Evolutionary conservation across 768 basidiomycete species (phyloP).

Genomic region (Lactifluus subvellereus): DNA sequence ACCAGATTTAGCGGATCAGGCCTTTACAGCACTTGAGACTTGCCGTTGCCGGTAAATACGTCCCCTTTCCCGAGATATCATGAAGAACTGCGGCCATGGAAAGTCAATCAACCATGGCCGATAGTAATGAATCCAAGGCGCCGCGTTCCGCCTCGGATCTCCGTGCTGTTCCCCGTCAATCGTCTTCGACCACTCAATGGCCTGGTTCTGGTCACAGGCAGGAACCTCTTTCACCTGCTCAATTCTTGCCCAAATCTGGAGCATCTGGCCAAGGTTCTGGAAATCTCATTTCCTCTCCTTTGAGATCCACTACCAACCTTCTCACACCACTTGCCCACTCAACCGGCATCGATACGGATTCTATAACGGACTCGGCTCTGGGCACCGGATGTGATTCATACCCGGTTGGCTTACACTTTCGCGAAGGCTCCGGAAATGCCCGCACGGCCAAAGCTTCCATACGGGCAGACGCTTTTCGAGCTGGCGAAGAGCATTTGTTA

Average conservation of each 20-base stretch:
- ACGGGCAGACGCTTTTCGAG: background rate
- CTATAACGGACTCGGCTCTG: conserved; percentile 1
- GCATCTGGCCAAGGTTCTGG: background rate
- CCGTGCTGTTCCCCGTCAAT: background rate
- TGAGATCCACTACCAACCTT: background rate
- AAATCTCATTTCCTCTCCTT: background rate
- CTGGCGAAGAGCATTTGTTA: conserved; percentile 12
- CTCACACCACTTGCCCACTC: conserved; percentile 1
- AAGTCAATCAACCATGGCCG: background rate
- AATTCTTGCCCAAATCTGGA: background rate
- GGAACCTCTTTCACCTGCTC: conserved; percentile 3
- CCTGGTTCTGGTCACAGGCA: background rate
- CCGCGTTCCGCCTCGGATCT: background rate
- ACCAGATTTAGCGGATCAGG: conserved; percentile 3
- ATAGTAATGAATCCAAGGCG: background rate
- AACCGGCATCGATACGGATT: background rate
- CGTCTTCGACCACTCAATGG: background rate
- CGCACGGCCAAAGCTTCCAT: conserved; percentile 14
- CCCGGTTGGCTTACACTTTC: conserved; percentile 18
- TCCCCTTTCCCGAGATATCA: background rate
- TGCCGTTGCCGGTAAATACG: background rate
- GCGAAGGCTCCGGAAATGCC: conserved; percentile 24
- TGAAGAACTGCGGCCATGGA: conserved; percentile 1
- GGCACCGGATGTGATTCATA: background rate
- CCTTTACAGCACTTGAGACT: background rate